Conservation (phyloP, 805 yeast species). For the Ascoidea tarda region DNA sequence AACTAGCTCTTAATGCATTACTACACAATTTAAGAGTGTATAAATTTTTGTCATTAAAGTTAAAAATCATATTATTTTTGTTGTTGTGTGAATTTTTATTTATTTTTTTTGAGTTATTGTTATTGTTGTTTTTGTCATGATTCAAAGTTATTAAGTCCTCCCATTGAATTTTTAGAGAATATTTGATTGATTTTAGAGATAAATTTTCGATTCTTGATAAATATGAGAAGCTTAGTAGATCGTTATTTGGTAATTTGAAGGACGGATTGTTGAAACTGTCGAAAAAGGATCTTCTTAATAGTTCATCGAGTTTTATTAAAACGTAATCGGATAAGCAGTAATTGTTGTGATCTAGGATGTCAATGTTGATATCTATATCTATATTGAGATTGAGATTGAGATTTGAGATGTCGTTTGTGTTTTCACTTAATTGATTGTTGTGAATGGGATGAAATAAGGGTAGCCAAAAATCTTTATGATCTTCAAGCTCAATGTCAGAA, state of each 20-base stretch:
- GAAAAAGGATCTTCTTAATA: slow-evolving; percentile 13
- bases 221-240: background rate
- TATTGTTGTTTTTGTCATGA: too few relatives aligned
- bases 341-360: slow-evolving; percentile 3
- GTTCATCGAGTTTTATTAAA: slow-evolving; percentile 13
- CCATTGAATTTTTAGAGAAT: slow-evolving; percentile 13
- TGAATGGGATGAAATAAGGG: too few relatives aligned
- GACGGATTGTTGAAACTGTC: slow-evolving; percentile 6
- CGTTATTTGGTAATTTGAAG: slow-evolving; percentile 12
- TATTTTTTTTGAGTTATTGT: background rate
- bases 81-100: background rate
- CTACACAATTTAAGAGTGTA: slow-evolving; percentile 8
- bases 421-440: too few relatives aligned
- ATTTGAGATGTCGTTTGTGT: too few relatives aligned
- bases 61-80: slow-evolving; percentile 1
- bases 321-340: slow-evolving; percentile 12
- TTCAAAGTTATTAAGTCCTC: slow-evolving; percentile 9
- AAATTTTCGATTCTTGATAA: slow-evolving; percentile 21
- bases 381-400: too few relatives aligned
- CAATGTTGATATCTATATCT: too few relatives aligned
- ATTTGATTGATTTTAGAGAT: slow-evolving; percentile 16
- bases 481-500: too few relatives aligned
- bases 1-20: slow-evolving; percentile 20
- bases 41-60: background rate
- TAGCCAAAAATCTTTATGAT: too few relatives aligned